Percentiles rank a stretch among this genome's conserved stretches.
These are phyloP conservation scores for Kondoa malvinella DNA, from an alignment of 768 basidiomycete species.

Conservation along the genomic window DNA sequence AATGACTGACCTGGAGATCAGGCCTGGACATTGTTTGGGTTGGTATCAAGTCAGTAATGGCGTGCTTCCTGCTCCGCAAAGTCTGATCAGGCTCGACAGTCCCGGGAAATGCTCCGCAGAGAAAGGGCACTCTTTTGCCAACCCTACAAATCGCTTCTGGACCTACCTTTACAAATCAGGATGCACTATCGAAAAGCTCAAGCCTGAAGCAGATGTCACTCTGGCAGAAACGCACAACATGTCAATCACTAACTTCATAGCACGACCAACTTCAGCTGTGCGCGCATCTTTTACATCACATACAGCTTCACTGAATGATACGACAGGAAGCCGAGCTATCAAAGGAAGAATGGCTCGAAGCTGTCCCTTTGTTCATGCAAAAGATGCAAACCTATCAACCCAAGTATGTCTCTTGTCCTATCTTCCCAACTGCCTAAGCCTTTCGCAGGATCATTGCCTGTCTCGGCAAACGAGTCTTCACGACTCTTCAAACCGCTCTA, in stretches of 20 bases:
- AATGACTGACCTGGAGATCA: background rate
- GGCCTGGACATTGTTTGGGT: background rate
- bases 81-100: background rate
- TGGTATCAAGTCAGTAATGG: background rate
- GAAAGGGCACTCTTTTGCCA: constrained; percentile 6
- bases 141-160: constrained; percentile 8
- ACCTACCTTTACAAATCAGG: constrained; percentile 2
- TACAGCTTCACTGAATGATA: background rate
- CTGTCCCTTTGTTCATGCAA: background rate
- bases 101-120: background rate
- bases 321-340: background rate
- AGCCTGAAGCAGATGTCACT: background rate
- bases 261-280: constrained; percentile 1
- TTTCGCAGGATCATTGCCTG: background rate
- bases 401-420: background rate
- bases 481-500: background rate
- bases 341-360: background rate
- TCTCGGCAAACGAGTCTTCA: constrained; percentile 2
- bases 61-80: background rate
- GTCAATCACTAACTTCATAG: constrained; percentile 5
- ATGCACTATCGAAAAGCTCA: background rate
- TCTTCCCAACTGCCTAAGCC: background rate
- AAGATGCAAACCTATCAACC: background rate
- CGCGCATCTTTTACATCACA: background rate
- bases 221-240: constrained; percentile 5